Evolutionary conservation across 345 rosid species (phyloP), one percentile per base, ranked within the genome.

Genomic region (Aethionema arabicum): DNA sequence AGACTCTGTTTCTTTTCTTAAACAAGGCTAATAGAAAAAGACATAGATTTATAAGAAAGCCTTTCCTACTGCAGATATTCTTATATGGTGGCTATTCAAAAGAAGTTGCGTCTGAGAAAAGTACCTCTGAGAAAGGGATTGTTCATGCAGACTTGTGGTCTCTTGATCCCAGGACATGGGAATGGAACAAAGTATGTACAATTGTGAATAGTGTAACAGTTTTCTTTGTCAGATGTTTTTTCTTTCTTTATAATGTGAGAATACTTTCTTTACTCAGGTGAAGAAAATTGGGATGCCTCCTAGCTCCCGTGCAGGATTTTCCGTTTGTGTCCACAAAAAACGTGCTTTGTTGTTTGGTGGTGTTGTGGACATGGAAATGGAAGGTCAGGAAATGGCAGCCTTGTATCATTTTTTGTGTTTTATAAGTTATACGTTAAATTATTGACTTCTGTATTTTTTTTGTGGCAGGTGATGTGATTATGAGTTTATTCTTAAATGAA

Each of bases 231-330:
- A 21, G 27, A 16, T 8, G 4, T 15, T 35, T 8, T 30, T 12
- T 31, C 15, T 31, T 11, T 21, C 12, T 36, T 54, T 32, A n/a
- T 68, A 44, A 53, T 53, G 49, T 44, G 2, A 67, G 51, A 12
- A 52, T 29, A 35, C 21, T 61, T 62, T 32, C 2, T 65, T 8
- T 58, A 16, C 53, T 2, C 70, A 92, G 98, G 91, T 92, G 59
- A 92, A 89, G 80, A 87, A 87, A 75, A 86, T 74, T 59, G 98
- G 98, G 77, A 89, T 92, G 93, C 93, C 91, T 77, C 98, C 95
- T 40, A 87, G 95, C 16, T 87, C 95, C 58, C 93, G 96, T 64
- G 98, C 96, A 46, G 93, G 96, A 14, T 86, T 89, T 81, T 82
- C 96, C 0, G 78, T 87, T 77, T 87, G 93, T 78, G 89, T 92